phyloP scores from a whole-genome alignment of 805 yeast genomes.

The Ogataea minuta region DNA sequence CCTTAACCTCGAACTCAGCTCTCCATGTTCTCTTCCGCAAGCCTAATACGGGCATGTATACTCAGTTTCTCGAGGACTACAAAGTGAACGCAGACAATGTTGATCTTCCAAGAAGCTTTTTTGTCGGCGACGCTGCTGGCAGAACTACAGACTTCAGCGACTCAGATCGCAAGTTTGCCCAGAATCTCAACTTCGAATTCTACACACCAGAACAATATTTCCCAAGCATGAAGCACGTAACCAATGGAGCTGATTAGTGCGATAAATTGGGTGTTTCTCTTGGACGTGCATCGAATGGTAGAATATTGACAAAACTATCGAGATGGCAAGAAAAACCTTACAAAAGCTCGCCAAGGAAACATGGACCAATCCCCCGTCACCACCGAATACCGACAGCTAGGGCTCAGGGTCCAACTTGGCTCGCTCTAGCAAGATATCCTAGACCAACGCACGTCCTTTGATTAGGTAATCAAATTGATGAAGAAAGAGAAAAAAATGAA shows the following conservation, averaged over 20 bases:
- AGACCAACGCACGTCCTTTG: conserved; percentile 7
- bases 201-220: conserved; percentile 60
- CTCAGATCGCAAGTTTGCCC: conserved; percentile 72
- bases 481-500: conserved; percentile 6
- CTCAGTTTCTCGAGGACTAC: conserved; percentile 44
- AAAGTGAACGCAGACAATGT: conserved; percentile 28
- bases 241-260: conserved; percentile 22
- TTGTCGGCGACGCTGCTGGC: conserved; percentile 98
- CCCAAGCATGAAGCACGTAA: conserved; percentile 34
- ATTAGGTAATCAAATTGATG: conserved; percentile 12
- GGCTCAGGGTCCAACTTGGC: conserved; percentile 2
- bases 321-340: conserved; percentile 1
- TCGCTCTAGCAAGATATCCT: neutral
- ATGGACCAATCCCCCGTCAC: conserved; percentile 1
- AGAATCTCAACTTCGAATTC: conserved; percentile 51
- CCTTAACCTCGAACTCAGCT: conserved; percentile 28
- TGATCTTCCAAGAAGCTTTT: conserved; percentile 50
- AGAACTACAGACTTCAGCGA: conserved; percentile 75
- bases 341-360: conserved; percentile 4
- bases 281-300: conserved; percentile 14
- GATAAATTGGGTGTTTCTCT: conserved; percentile 30
- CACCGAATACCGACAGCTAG: conserved; percentile 8
- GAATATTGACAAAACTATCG: conserved; percentile 10
- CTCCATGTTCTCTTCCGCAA: conserved; percentile 53
- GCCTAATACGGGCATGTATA: conserved; percentile 80